Conservation (phyloP, 805 yeast species). For the Cyberlindnera veronae region DNA sequence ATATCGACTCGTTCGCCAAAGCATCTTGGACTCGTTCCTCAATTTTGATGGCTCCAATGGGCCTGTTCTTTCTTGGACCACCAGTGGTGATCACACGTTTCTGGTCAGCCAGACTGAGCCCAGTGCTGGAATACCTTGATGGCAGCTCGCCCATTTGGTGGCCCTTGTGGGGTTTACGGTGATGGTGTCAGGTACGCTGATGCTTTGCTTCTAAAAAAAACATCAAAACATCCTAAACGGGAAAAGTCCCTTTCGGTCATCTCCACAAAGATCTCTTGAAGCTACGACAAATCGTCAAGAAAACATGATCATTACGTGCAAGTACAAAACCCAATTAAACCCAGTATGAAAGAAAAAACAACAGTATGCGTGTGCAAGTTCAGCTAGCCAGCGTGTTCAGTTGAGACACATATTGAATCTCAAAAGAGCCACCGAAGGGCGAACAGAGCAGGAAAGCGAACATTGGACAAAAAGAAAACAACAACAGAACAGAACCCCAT, state of each 20-base stretch:
- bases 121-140: conserved; percentile 24
- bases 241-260: too few relatives aligned
- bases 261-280: too few relatives aligned
- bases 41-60: conserved; percentile 26
- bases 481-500: conserved; percentile 8
- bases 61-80: conserved; percentile 15
- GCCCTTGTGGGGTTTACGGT: not conserved
- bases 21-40: conserved; percentile 24
- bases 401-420: too few relatives aligned
- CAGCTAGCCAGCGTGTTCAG: too few relatives aligned
- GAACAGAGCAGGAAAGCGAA: conserved; percentile 2
- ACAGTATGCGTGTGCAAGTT: conserved; percentile 4
- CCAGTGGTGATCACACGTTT: conserved; percentile 19
- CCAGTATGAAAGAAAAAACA: conserved; percentile 5
- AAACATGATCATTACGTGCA: conserved; percentile 21
- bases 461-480: not conserved
- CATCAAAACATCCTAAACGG: not conserved
- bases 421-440: too few relatives aligned
- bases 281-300: conserved; percentile 11
- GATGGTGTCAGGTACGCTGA: too few relatives aligned
- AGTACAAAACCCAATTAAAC: conserved; percentile 16
- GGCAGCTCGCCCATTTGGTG: conserved; percentile 20
- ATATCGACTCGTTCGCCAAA: not conserved
- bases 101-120: conserved; percentile 20
- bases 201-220: too few relatives aligned